These are phyloP conservation scores for Aaosphaeria pasadenensis DNA, from an alignment of 2,329 filamentous ascomycete species.

Conservation along the genomic window DNA sequence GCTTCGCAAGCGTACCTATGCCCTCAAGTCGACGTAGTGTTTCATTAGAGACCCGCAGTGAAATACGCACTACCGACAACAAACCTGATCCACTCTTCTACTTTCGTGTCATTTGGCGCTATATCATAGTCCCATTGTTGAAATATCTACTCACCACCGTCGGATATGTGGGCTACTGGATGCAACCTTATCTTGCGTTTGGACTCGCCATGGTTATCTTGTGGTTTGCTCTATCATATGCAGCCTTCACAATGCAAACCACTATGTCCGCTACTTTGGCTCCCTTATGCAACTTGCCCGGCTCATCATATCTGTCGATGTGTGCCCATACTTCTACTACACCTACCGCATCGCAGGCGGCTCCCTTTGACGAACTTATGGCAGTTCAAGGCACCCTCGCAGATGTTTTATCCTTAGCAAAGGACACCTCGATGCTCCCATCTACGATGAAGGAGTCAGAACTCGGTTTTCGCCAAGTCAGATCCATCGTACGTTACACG, in stretches of 20 bases:
- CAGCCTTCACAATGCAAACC: neutral
- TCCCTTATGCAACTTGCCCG: slow-evolving; percentile 64
- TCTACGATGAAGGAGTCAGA: slow-evolving; percentile 76
- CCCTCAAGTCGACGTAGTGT: too few species aligned
- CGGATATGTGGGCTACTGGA: too few species aligned
- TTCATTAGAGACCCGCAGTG: too few species aligned
- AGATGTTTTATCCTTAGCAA: slow-evolving; percentile 47
- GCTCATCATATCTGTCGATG: slow-evolving; percentile 61
- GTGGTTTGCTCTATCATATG: slow-evolving; percentile 44
- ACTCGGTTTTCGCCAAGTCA: slow-evolving; percentile 69
- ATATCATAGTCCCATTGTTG: too few species aligned
- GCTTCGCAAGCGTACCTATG: too few species aligned
- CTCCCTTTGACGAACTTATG: slow-evolving; percentile 73
- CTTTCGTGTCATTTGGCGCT: too few species aligned
- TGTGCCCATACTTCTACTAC: slow-evolving; percentile 42
- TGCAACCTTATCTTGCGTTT: too few species aligned
- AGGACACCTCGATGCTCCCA: slow-evolving; percentile 57
- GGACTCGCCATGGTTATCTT: slow-evolving; percentile 1
- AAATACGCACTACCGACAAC: too few species aligned
- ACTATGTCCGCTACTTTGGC: neutral
- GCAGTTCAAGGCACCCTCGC: slow-evolving; percentile 73
- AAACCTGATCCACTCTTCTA: too few species aligned
- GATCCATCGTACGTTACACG: slow-evolving; percentile 69
- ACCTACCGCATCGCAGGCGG: slow-evolving; percentile 12
- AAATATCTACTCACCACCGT: too few species aligned